Percentiles rank a stretch among this genome's conserved stretches.
Evolutionary conservation across 768 basidiomycete genomes (phyloP).

Genomic region (Boletus coccyginus): DNA sequence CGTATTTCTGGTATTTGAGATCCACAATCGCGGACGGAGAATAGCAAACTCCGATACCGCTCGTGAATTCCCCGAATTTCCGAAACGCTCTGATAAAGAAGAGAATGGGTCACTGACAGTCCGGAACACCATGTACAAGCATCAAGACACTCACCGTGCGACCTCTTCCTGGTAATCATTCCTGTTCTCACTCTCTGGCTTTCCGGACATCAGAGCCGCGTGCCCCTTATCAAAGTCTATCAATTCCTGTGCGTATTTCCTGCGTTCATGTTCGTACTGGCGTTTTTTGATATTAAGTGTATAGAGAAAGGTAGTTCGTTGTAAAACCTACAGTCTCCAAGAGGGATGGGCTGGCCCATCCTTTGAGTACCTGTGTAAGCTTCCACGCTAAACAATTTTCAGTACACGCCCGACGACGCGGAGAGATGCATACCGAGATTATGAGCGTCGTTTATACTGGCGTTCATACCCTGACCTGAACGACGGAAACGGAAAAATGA

Average conservation of each 20-base stretch:
- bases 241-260: conserved; percentile 51
- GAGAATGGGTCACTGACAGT: too few relatives aligned
- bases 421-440: too few relatives aligned
- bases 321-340: conserved; percentile 34
- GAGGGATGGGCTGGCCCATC: conserved; percentile 34
- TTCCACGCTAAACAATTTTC: too few relatives aligned
- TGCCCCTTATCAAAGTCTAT: conserved; percentile 67
- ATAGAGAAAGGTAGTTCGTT: not conserved
- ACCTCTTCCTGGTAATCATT: conserved; percentile 20
- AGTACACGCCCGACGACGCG: too few relatives aligned
- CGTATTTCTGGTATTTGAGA: conserved; percentile 24
- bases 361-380: conserved; percentile 10
- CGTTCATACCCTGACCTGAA: too few relatives aligned
- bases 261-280: conserved; percentile 48
- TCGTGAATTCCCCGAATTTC: conserved; percentile 35
- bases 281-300: not conserved
- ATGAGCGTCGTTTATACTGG: too few relatives aligned
- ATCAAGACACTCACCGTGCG: too few relatives aligned
- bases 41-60: conserved; percentile 40
- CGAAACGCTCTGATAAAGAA: conserved; percentile 28
- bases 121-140: too few relatives aligned
- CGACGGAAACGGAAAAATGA: too few relatives aligned
- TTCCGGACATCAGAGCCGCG: conserved; percentile 35
- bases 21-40: conserved; percentile 33
- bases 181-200: conserved; percentile 36